Evolutionary conservation across 2,329 filamentous ascomycete genomes (phyloP), one percentile per base, ranked within the genome.

Genomic region (Paecilomyces sp.): DNA sequence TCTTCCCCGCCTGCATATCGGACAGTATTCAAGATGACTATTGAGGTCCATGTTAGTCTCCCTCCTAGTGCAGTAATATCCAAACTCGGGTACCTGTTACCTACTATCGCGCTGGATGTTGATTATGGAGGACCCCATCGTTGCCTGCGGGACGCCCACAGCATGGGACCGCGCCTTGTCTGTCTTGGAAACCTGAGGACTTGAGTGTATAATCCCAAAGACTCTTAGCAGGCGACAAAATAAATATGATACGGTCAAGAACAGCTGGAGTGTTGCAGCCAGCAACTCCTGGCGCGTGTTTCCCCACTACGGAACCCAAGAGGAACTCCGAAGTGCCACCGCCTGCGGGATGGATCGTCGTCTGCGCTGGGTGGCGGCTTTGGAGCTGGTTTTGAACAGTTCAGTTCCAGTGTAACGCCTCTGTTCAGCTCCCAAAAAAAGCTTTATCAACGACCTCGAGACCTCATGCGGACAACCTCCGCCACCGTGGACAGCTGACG

Each of bases 111-210:
- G 88, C 82, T 96, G 91, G 70, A 92, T 87, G 72, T 92, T 87
- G 71, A 96, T 88, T 69, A 92, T 85, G 65, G 92, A 96, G 76
- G 89, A 81, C 69, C 86, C 88, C 91, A 96, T 96, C 69, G 76
- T 87, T 81, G 76, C 74, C 73, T 66, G 67, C 66, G 65, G 66
- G 69, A 68, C 70, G 69, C 67, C 66, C 66, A 68, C 66, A 63
- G 62, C 62, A 64, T 65, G 66, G 63, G 63, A 53, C 28, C 51
- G 15, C 41, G 41, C 41, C n/a, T n/a, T 9, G 13, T 22, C 18
- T 47, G 41, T 47, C n/a, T 47, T 8, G 5, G 18, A 18, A 9
- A 18, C n/a, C n/a, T 47, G n/a, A 47, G n/a, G 41, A 47, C 15
- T 47, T 9, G 41, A 47, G 41, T 47, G 41, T 47, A 47, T 8